Evolutionary conservation across 805 yeast genomes (phyloP).

Genomic region (Candida michaelii): DNA sequence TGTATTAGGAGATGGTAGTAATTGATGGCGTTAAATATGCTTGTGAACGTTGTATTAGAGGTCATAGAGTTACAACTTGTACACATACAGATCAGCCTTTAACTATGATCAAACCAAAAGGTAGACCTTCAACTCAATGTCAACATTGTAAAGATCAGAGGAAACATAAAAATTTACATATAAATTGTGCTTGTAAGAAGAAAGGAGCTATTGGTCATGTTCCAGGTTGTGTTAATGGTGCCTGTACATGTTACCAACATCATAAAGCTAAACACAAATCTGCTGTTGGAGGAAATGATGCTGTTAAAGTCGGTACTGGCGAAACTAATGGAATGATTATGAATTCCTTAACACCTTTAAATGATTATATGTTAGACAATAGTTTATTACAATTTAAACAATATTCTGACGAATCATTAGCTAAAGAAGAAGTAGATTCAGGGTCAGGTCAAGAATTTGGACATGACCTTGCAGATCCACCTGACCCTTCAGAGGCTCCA

Average conservation of each 20-base stretch:
- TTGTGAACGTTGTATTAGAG: constrained; percentile 93
- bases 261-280: constrained; percentile 14
- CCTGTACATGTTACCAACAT: constrained; percentile 38
- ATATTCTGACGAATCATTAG: constrained; percentile 3
- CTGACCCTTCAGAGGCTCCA: too few relatives aligned
- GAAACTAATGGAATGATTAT: constrained; percentile 13
- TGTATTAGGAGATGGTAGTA: constrained; percentile 61
- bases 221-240: constrained; percentile 34
- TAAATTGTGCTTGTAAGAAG: constrained; percentile 68
- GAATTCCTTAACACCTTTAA: constrained; percentile 4
- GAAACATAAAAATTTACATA: constrained; percentile 63
- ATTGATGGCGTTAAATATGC: constrained; percentile 94
- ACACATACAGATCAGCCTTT: constrained; percentile 88
- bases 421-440: not conserved
- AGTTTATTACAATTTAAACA: constrained; percentile 2
- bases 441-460: not conserved
- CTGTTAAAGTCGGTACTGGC: constrained; percentile 4
- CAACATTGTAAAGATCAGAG: constrained; percentile 78
- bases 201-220: constrained; percentile 42
- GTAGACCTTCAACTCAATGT: constrained; percentile 93
- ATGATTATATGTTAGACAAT: constrained; percentile 6
- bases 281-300: not conserved
- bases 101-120: constrained; percentile 93
- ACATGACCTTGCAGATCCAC: not conserved
- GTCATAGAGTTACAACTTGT: constrained; percentile 94